phyloP scores from a whole-genome alignment of 345 rosid genomes.

The Dovyalis caffra region DNA sequence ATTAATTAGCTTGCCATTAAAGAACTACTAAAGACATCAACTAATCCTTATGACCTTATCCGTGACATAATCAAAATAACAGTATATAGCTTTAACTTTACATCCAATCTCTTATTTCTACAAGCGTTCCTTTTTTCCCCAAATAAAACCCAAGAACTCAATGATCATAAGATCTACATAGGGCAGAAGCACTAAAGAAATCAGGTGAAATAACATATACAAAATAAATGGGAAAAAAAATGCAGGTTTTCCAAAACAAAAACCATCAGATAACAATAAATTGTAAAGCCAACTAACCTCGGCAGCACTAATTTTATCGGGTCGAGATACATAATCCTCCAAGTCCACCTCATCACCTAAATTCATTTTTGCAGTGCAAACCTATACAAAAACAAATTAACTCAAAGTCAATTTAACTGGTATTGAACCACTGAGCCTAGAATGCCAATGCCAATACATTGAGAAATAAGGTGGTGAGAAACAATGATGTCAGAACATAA shows the following conservation, averaged over 20 bases:
- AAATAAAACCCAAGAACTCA: background rate
- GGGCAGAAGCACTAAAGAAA: background rate
- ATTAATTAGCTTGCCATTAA: background rate
- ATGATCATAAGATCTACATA: background rate
- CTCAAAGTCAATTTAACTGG: background rate
- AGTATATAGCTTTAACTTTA: background rate
- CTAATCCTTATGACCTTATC: background rate
- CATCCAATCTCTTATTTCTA: background rate
- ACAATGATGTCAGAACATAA: background rate
- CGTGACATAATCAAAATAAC: background rate
- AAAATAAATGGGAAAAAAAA: background rate
- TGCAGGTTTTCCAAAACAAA: background rate
- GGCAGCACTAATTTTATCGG: constrained; percentile 99
- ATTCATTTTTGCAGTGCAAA: constrained; percentile 97
- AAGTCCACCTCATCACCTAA: constrained; percentile 95
- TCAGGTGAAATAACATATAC: background rate
- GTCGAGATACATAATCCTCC: constrained; percentile 98
- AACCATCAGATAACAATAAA: background rate
- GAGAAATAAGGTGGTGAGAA: background rate
- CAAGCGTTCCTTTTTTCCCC: background rate
- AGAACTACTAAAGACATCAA: background rate
- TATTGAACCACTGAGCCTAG: background rate
- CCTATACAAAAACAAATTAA: constrained; percentile 42
- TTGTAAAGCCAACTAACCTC: constrained; percentile 61
- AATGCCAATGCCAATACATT: background rate